A percentile compares a stretch with the other conserved stretches of the same genome.
These are phyloP conservation scores for Leccinum insigne DNA, from an alignment of 1,284 basidiomycete species.

Conservation along the genomic window DNA sequence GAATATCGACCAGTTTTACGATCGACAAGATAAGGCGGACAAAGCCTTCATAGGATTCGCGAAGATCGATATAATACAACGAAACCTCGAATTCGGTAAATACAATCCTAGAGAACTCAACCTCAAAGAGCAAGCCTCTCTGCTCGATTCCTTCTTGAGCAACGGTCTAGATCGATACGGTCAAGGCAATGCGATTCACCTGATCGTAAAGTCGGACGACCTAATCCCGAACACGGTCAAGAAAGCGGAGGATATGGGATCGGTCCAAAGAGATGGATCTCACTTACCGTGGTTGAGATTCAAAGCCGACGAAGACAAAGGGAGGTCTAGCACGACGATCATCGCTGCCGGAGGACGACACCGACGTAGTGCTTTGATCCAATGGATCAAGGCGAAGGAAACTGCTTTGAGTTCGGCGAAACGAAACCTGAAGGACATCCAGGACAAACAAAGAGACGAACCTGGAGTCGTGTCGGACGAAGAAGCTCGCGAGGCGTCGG, in stretches of 20 bases:
- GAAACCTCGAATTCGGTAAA: not conserved
- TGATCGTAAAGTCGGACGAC: not conserved
- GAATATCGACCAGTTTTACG: not conserved
- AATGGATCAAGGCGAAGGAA: not conserved
- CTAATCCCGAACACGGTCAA: not conserved
- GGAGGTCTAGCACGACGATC: too few relatives aligned
- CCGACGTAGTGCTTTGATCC: not conserved
- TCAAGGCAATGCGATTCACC: accelerated
- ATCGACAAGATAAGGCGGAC: not conserved
- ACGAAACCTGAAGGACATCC: not conserved
- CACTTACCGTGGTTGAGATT: not conserved
- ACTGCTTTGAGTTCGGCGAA: accelerated
- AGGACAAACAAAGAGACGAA: too few relatives aligned
- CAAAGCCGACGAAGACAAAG: too few relatives aligned
- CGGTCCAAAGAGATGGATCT: not conserved
- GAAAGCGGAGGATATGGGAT: not conserved
- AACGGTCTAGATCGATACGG: not conserved
- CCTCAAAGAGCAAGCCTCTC: not conserved
- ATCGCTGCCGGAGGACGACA: not conserved
- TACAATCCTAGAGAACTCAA: not conserved
- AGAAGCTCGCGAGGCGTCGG: too few relatives aligned
- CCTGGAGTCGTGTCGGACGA: too few relatives aligned
- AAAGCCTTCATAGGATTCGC: not conserved
- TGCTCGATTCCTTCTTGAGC: not conserved
- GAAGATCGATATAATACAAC: not conserved